Evolutionary conservation across 2,329 filamentous ascomycete species (phyloP), one percentile per base, ranked within the genome.

Genomic region (Tympanopsis confertula): DNA sequence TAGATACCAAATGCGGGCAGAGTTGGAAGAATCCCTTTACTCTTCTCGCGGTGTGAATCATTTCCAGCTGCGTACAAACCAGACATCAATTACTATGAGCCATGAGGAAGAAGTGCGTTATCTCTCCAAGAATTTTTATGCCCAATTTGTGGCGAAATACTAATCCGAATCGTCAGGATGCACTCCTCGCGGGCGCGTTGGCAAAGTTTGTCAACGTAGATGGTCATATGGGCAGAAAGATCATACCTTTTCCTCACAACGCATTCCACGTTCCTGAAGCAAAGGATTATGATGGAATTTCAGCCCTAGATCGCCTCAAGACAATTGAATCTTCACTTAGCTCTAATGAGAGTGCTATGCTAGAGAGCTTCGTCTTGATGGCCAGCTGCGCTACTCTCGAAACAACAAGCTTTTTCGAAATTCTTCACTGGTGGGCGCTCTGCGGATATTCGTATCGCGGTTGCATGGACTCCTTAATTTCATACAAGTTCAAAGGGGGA

Each of bases 351-450:
- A 54, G 55, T 1, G 48, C 53, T 2, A 48, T 50, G 2, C 26
- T 68, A 2, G 61, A 67, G 42, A 49, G 53, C 0, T 65, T 64
- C 10, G 47, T 68, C 0, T 49, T 64, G 0, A 55, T 67, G 2
- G 60, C 56, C 41, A 63, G 62, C 36, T 61, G 64, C 4, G 59
- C 50, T 0, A 64, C 58, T 0, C 54, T 65, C 1, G 55, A 61
- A 7, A 63, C 59, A 0, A 61, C 57, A 0, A 61, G 58, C 17
- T 65, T 69, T 40, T 60, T 61, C 35, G 65, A 70, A 38, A 59
- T 68, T 20, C 47, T 70, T 14, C 64, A 65, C 40, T 68, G 63
- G 65, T 68, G 57, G 64, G 65, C 58, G 5, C 48, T 63, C 2
- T 53, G 53, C 38, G 62, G 55, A 19, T 65, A 64, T 45, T 56